Percentiles rank a stretch among this genome's conserved stretches.
phyloP scores from a whole-genome alignment of 164 flowering plant species.

The Akebia trifoliata region DNA sequence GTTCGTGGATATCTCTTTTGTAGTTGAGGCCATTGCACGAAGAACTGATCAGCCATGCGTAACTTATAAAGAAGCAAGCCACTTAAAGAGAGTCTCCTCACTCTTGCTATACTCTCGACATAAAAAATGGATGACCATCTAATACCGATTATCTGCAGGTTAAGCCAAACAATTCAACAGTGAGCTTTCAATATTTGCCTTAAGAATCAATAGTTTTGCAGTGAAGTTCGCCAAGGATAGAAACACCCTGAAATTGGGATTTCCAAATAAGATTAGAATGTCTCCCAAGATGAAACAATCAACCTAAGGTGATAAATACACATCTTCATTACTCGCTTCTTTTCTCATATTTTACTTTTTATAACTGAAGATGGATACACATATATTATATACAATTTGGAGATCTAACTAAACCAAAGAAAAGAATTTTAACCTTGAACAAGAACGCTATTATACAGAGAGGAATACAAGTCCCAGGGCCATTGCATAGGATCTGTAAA shows the following conservation, averaged over 20 bases:
- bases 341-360: too few relatives aligned
- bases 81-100: constrained; percentile 74
- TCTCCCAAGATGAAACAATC: background rate
- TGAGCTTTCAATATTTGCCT: background rate
- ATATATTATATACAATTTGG: background rate
- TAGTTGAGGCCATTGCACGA: constrained; percentile 94
- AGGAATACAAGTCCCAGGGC: constrained; percentile 98
- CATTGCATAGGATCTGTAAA: constrained; percentile 80
- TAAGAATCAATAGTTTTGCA: background rate
- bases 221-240: background rate
- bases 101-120: constrained; percentile 94
- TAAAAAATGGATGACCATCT: constrained; percentile 76
- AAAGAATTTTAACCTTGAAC: constrained; percentile 54
- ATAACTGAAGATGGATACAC: background rate
- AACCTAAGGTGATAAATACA: background rate
- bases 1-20: constrained; percentile 66
- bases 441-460: constrained; percentile 72
- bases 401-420: background rate
- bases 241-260: background rate
- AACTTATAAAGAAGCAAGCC: constrained; percentile 83
- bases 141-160: constrained; percentile 67
- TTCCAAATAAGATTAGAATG: background rate
- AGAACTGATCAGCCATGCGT: constrained; percentile 75
- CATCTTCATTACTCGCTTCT: background rate
- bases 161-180: background rate